Conservation (phyloP, 768 basidiomycete species). For the Coprinopsis sp. region DNA sequence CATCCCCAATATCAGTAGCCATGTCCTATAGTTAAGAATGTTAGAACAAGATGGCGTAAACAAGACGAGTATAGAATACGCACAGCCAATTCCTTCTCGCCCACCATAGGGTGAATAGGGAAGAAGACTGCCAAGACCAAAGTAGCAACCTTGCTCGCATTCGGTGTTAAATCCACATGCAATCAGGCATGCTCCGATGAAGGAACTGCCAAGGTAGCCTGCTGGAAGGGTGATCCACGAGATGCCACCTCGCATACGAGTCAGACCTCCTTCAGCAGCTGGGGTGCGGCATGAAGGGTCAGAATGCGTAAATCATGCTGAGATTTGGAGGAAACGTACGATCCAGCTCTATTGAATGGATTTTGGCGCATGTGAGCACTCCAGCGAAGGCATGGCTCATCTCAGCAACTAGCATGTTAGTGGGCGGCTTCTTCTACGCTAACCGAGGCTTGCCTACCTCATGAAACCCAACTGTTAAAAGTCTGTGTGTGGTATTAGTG, state of each 20-base stretch:
- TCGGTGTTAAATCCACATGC: slow-evolving; percentile 85
- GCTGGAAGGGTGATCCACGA: slow-evolving; percentile 74
- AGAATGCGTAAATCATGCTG: neutral
- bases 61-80: slow-evolving; percentile 20
- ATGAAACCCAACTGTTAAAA: slow-evolving; percentile 86
- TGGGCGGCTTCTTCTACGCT: neutral
- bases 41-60: neutral
- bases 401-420: slow-evolving; percentile 30
- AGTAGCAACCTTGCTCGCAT: slow-evolving; percentile 81
- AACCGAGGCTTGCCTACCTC: slow-evolving; percentile 44
- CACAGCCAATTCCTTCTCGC: slow-evolving; percentile 71
- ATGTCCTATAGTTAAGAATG: slow-evolving; percentile 47
- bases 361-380: slow-evolving; percentile 78
- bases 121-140: slow-evolving; percentile 82
- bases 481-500: slow-evolving; percentile 31
- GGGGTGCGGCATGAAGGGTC: neutral
- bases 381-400: slow-evolving; percentile 86
- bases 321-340: slow-evolving; percentile 45
- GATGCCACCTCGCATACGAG: slow-evolving; percentile 83
- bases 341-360: slow-evolving; percentile 82
- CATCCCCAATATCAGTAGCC: slow-evolving; percentile 76
- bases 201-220: slow-evolving; percentile 79
- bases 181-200: slow-evolving; percentile 85
- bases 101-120: slow-evolving; percentile 86
- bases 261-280: slow-evolving; percentile 88